Base-by-base conservation (phyloP, 2,329 filamentous ascomycete genomes). In the Arthrobotrys musiformis region DNA sequence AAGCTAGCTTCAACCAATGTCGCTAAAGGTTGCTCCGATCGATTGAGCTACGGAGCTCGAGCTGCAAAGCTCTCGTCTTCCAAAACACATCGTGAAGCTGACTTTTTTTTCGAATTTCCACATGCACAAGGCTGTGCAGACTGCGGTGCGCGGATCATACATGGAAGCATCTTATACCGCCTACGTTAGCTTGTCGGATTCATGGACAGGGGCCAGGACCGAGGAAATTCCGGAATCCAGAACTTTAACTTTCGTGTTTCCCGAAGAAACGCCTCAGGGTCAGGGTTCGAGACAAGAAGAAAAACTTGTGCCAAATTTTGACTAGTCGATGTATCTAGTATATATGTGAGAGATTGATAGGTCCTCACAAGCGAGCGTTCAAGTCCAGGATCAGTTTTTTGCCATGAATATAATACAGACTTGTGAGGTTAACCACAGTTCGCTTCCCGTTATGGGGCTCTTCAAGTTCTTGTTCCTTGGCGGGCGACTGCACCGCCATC, bases 11-110 rank as follows among this genome's bases (percentile, higher is more conserved):
- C 54, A 13, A 40, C 50, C n/a, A 33, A 30, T 26, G 19, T 58
- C 33, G 9, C 33, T 26, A 58, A 15, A 40, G 28, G 24, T 26
- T 26, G 6, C 33, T 40, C 5, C 19, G 4, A 35, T n/a, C 7
- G 26, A 22, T 19, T 24, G n/a, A 24, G 13, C 6, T 11, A 26
- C 17, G 19, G 33, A 58, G 54, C 54, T 56, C 33, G 5, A 40
- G 33, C 30, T 40, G 54, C 54, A 58, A 58, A 26, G 33, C 54
- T 58, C 54, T 58, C 54, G 54, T 58, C 54, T 58, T 40, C 54
- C 54, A 58, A 58, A 58, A 58, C 54, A 37, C 8, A 13, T 19
- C 9, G 28, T 33, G 33, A 58, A 40, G 54, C 54, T 40, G 33
- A 58, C 54, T 33, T 19, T 58, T 58, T 35, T 6, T 33, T 33